Percentiles rank a stretch among this genome's conserved stretches.
phyloP scores from a whole-genome alignment of 176 grass and related monocot species.

The Aegilops longissima region DNA sequence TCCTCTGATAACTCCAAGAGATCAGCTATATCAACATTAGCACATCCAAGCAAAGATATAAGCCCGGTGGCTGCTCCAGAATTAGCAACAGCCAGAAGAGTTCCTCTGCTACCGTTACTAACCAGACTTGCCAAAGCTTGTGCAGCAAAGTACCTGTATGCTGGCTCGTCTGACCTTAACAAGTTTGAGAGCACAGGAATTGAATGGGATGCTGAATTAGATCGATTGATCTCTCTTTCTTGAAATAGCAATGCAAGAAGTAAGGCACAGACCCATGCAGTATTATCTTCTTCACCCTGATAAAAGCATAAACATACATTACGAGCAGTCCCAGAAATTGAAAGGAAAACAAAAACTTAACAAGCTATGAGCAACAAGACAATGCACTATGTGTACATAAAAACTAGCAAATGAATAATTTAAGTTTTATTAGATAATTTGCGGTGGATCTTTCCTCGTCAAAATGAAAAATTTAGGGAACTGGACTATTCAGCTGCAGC shows the following conservation, averaged over 20 bases:
- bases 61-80: slow-evolving; percentile 85
- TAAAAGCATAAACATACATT: slow-evolving; percentile 27
- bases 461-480: slow-evolving; percentile 9
- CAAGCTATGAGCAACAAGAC: neutral
- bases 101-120: slow-evolving; percentile 94
- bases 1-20: slow-evolving; percentile 93
- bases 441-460: neutral
- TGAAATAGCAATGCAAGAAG: slow-evolving; percentile 89
- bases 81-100: slow-evolving; percentile 95
- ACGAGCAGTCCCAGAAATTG: neutral
- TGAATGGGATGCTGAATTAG: slow-evolving; percentile 70
- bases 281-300: slow-evolving; percentile 97
- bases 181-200: slow-evolving; percentile 94
- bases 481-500: neutral
- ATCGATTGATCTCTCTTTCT: slow-evolving; percentile 90
- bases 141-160: slow-evolving; percentile 94
- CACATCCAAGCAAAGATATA: slow-evolving; percentile 96
- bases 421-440: slow-evolving; percentile 7
- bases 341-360: slow-evolving; percentile 11
- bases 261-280: slow-evolving; percentile 91
- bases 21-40: slow-evolving; percentile 91
- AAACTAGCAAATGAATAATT: slow-evolving; percentile 7
- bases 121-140: slow-evolving; percentile 94
- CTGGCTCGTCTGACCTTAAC: slow-evolving; percentile 88
- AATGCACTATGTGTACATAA: neutral